Evolutionary conservation across 495 filamentous ascomycete species (phyloP), one percentile per base, ranked within the genome.

Genomic region (Neurospora intermedia): DNA sequence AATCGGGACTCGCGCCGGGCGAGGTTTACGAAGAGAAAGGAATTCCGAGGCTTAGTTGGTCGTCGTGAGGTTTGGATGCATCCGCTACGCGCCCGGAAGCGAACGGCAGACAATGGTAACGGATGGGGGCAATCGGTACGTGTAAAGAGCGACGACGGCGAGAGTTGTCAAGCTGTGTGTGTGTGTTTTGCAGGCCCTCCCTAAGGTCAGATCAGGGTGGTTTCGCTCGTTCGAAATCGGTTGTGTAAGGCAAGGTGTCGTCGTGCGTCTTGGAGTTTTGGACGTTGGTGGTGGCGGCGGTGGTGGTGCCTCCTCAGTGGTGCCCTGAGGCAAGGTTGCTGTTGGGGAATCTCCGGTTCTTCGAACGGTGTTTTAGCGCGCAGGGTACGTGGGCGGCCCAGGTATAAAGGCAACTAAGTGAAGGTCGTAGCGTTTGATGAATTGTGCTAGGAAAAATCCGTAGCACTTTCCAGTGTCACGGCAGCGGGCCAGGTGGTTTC

Each of bases 1-100:
- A 74, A 35, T 27, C 73, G 74, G 72, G 69, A 72, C 81, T 84
- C 82, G 83, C 82, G 80, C 82, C 83, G 73, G 81, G 81, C 81
- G 82, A 83, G 80, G 71, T 72, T 71, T 71, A 39, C 73, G 54
- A 77, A 72, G 41, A 74, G 72, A 71, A 74, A 40, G 69, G 70
- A 69, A 71, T 18, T 66, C 27, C 54, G 54, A 66, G 54, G 54
- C 54, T 66, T 66, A 66, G 73, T 72, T 71, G 70, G 43, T 72
- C 59, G 46, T 77, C 71, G 77, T 74, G 72, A 75, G 70, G 72
- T 74, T 54, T 75, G 71, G 70, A 74, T 74, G 78, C 76, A 59
- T 31, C 27, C 54, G 54, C 54, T 66, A 66, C 54, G 54, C 27
- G 54, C 54, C 54, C 27, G 27, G 54, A 66, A 66, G 54, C 27